Evolutionary conservation across 805 yeast genomes (phyloP).

Genomic region (Candida maris): DNA sequence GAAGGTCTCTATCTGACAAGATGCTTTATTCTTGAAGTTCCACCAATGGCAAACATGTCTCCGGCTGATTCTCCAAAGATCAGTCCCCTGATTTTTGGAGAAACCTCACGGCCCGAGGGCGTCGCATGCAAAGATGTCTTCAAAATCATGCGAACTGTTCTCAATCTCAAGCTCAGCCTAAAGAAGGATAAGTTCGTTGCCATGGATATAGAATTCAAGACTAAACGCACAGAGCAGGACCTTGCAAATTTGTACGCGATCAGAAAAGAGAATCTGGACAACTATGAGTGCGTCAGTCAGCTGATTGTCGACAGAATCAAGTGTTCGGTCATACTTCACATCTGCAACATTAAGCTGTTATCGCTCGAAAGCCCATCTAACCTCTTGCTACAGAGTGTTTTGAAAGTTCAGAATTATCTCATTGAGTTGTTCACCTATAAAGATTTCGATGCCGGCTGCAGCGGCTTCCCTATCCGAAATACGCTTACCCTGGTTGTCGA

Average conservation of each 20-base stretch:
- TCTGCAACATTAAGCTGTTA: conserved; percentile 13
- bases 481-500: conserved; percentile 7
- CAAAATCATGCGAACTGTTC: conserved; percentile 5
- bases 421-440: conserved; percentile 8
- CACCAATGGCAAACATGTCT: conserved; percentile 9
- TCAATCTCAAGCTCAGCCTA: conserved; percentile 6
- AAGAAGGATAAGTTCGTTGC: conserved; percentile 8
- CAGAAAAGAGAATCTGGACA: conserved; percentile 7
- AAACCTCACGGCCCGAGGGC: background rate
- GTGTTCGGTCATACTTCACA: conserved; percentile 8
- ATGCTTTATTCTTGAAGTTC: conserved; percentile 13
- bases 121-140: conserved; percentile 3
- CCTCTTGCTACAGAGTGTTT: conserved; percentile 8
- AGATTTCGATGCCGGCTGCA: conserved; percentile 1
- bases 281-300: conserved; percentile 7
- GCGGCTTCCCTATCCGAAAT: conserved; percentile 7
- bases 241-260: conserved; percentile 8
- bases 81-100: conserved; percentile 3
- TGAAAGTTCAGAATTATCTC: conserved; percentile 9
- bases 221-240: conserved; percentile 8
- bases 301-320: conserved; percentile 10
- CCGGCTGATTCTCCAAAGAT: background rate
- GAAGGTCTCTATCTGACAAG: conserved; percentile 12
- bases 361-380: conserved; percentile 9
- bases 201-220: conserved; percentile 6